phyloP scores from a whole-genome alignment of 1,284 basidiomycete genomes.

The Coriolopsis trogii region DNA sequence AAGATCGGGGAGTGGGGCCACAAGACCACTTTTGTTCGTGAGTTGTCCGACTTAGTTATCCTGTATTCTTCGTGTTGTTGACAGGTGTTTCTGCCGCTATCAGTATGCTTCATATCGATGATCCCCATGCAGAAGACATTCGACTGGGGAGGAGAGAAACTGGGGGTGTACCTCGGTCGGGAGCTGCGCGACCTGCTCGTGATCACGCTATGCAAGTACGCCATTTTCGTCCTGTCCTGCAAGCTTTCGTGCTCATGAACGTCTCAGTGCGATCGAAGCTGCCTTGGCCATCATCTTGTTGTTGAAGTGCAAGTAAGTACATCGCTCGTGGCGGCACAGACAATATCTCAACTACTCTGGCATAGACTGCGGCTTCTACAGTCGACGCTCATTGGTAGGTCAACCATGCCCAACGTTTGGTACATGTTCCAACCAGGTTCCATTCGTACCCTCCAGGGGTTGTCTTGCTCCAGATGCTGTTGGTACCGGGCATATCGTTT shows the following conservation, averaged over 20 bases:
- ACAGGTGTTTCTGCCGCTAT: too few species aligned
- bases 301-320: conserved; percentile 51
- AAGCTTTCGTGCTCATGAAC: background rate
- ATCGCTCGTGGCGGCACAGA: background rate
- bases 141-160: conserved; percentile 65
- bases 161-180: conserved; percentile 57
- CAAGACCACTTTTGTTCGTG: background rate
- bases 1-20: background rate
- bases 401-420: too few species aligned
- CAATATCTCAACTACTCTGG: background rate
- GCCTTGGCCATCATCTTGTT: conserved; percentile 68
- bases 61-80: too few species aligned
- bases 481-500: conserved; percentile 63
- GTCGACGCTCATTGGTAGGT: conserved; percentile 57
- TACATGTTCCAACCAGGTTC: too few species aligned
- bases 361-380: conserved; percentile 56
- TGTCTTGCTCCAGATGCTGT: conserved; percentile 60
- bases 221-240: conserved; percentile 42
- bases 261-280: conserved; percentile 52
- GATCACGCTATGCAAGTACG: conserved; percentile 64
- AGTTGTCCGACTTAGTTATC: too few species aligned
- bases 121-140: conserved; percentile 59
- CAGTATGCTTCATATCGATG: conserved; percentile 57
- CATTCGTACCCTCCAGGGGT: conserved; percentile 45
- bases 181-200: conserved; percentile 60